Percentiles rank a stretch among this genome's conserved stretches.
Conservation (phyloP, 306 rosid genomes). For the Lablab purpureus region DNA sequence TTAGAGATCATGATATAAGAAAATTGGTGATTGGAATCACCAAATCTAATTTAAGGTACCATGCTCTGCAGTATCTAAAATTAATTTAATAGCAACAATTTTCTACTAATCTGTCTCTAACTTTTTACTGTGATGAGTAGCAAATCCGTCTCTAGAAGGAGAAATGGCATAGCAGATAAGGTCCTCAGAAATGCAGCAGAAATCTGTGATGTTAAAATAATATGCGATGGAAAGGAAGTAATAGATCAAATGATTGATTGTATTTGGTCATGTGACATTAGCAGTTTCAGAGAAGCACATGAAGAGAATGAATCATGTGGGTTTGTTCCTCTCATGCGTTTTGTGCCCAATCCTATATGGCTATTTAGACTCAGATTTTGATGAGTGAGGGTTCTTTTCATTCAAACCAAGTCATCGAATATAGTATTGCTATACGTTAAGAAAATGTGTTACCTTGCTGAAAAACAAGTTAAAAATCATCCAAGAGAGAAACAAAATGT, state of each 20-base stretch:
- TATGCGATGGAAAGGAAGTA: constrained; percentile 56
- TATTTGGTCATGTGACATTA: constrained; percentile 5
- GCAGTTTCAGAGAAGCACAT: neutral
- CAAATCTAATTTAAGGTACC: constrained; percentile 49
- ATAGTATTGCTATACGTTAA: too few species aligned
- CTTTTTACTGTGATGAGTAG: constrained; percentile 30
- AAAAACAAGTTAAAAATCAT: neutral
- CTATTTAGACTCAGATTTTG: constrained; percentile 31
- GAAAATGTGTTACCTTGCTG: too few species aligned
- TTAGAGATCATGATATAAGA: constrained; percentile 21
- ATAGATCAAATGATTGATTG: constrained; percentile 14
- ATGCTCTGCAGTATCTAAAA: neutral
- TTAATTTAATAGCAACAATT: neutral
- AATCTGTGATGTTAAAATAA: constrained; percentile 51
- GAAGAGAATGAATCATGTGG: constrained; percentile 17
- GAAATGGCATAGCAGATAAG: constrained; percentile 32
- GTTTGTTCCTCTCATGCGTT: constrained; percentile 16
- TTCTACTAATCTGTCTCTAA: constrained; percentile 18
- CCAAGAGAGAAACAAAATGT: neutral
- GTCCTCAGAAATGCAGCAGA: constrained; percentile 39
- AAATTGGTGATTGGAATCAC: constrained; percentile 54
- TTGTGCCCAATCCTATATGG: constrained; percentile 10
- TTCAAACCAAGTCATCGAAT: too few species aligned
- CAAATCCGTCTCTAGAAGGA: constrained; percentile 25
- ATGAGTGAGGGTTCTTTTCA: too few species aligned